Conservation (phyloP, 306 rosid genomes). For the Trifolium subterraneum region DNA sequence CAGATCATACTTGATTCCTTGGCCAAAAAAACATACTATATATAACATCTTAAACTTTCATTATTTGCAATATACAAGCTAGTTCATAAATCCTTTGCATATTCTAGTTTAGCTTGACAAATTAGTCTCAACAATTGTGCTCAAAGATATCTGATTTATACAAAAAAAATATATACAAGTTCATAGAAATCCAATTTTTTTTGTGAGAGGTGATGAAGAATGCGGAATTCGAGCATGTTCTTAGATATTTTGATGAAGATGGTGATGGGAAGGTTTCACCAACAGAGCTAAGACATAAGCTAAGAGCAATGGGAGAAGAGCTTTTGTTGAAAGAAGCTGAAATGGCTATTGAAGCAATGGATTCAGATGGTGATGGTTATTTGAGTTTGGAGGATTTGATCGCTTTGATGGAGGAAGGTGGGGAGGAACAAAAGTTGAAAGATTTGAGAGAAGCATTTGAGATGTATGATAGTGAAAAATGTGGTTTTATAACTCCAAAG, state of each 20-base stretch:
- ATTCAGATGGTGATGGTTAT: constrained; percentile 85
- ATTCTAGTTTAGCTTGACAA: too few species aligned
- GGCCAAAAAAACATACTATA: too few species aligned
- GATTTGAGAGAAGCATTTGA: constrained; percentile 66
- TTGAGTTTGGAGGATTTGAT: constrained; percentile 65
- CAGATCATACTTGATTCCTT: too few species aligned
- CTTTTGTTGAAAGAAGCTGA: constrained; percentile 59
- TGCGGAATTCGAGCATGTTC: constrained; percentile 49
- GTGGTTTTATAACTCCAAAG: constrained; percentile 77
- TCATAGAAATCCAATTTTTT: not conserved
- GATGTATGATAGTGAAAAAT: constrained; percentile 64
- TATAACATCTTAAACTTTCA: not conserved
- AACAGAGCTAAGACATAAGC: constrained; percentile 55
- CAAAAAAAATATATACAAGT: too few species aligned
- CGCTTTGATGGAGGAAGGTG: constrained; percentile 55
- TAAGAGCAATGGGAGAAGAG: constrained; percentile 57
- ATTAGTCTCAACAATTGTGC: too few species aligned
- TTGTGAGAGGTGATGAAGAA: constrained; percentile 33
- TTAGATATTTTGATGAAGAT: constrained; percentile 73
- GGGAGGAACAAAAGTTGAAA: constrained; percentile 71
- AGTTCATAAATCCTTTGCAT: not conserved
- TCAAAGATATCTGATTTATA: not conserved
- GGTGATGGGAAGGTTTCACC: constrained; percentile 85
- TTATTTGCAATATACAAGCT: not conserved
- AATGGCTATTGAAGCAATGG: constrained; percentile 60